These are phyloP conservation scores for Drechslerella coelobrocha DNA, from an alignment of 2,329 filamentous ascomycete species.

Conservation along the genomic window DNA sequence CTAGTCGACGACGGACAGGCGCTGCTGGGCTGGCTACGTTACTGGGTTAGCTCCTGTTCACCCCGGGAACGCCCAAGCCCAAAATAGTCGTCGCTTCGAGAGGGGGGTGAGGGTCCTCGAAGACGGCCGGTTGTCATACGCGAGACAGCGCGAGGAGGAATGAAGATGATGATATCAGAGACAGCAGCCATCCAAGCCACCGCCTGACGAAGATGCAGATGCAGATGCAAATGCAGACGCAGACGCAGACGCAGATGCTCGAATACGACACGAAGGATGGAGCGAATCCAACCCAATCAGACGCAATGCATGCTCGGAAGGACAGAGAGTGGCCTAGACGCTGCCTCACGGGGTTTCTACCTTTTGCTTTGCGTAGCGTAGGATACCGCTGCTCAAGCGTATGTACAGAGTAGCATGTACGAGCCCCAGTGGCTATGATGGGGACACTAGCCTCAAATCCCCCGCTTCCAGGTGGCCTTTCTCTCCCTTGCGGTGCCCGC, in stretches of 20 bases:
- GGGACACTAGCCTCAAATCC: conserved; percentile 8
- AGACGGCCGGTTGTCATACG: conserved; percentile 1
- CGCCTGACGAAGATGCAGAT: conserved; percentile 8
- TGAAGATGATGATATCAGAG: background rate
- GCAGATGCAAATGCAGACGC: background rate
- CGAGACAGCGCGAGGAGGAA: background rate
- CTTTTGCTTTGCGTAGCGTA: conserved; percentile 36
- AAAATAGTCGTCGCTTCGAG: background rate
- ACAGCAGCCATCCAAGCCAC: conserved; percentile 9
- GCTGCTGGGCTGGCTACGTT: background rate
- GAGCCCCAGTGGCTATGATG: background rate
- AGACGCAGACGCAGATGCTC: background rate
- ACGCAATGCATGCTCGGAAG: too few species aligned
- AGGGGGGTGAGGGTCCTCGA: too few species aligned
- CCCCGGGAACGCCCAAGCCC: conserved; percentile 4
- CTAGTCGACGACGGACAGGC: background rate
- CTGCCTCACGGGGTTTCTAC: conserved; percentile 16
- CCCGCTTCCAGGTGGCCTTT: conserved; percentile 34
- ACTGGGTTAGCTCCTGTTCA: conserved; percentile 1
- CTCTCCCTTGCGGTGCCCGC: conserved; percentile 6
- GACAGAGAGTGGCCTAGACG: too few species aligned
- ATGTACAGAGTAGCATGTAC: too few species aligned
- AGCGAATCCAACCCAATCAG: too few species aligned
- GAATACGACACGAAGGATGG: background rate
- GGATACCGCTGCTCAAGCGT: background rate